Base-by-base conservation (phyloP, 495 filamentous ascomycete species). In the Penicillium salamii region DNA sequence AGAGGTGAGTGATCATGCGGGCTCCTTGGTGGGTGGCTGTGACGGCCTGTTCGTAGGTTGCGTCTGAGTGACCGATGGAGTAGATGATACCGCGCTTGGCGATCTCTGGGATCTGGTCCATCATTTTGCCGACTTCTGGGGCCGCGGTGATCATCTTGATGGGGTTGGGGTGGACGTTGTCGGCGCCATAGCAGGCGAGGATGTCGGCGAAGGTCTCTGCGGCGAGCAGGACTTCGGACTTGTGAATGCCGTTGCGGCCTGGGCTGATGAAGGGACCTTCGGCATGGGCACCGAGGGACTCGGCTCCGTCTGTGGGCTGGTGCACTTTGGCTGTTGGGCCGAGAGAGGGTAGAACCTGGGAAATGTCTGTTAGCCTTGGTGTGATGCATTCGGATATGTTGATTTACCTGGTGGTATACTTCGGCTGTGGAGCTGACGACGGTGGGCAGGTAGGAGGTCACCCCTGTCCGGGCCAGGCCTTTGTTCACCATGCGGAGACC, bases 1-100 rank as follows among this genome's bases (percentile, higher is more conserved):
- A 95, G 2, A 95, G 76, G 59, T 95, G 90, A 1, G 90, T 95
- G 28, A 95, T 81, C 87, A 90, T 91, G 23, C 75, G 88, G 2
- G 86, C 88, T 35, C 89, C 89, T 17, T 78, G 66, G n/a, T 68
- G 62, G 1, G 90, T 79, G 12, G 87, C 87, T 3, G 67, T 66
- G 1, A 80, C 75, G 1, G 87, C 88, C 52, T 87, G 73, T 55
- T 90, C 86, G 67, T 87, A 91, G 3, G 86, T 85, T 7, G 87
- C 84, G 58, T 91, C 85, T 0, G 85, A 86, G 65, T 95, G 90
- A n/a, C 90, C 89, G 42, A 91, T 84, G 0, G 84, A 84, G 67
- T 81, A 84, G 51, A 86, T 70, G 52, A 91, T 87, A 42, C 75
- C 80, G n/a, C 75, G 65, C 20, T 71, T 66, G 18, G 70, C 67